phyloP scores from a whole-genome alignment of 1,284 basidiomycete genomes.

The Chiua sp. region DNA sequence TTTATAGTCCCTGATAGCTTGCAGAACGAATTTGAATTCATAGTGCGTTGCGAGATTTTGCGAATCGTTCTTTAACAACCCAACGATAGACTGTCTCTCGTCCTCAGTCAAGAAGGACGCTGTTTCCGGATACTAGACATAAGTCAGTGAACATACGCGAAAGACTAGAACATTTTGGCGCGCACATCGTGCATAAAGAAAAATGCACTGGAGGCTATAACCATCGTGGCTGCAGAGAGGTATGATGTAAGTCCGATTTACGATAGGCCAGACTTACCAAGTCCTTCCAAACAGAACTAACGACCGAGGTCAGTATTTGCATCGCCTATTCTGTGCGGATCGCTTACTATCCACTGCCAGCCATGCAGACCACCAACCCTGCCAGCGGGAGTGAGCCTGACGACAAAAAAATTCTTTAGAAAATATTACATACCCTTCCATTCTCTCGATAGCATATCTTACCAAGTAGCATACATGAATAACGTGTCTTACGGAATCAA shows the following conservation, averaged over 20 bases:
- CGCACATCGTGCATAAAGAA: conserved; percentile 52
- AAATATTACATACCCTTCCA: conserved; percentile 40
- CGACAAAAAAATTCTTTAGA: background rate
- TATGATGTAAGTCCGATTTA: background rate
- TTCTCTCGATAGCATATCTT: conserved; percentile 39
- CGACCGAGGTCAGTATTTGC: background rate
- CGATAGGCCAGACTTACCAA: conserved; percentile 12
- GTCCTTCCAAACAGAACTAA: conserved; percentile 37
- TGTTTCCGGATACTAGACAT: conserved; percentile 49
- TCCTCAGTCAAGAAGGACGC: conserved; percentile 48
- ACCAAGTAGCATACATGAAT: background rate
- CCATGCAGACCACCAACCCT: conserved; percentile 44
- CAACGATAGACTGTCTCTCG: conserved; percentile 41
- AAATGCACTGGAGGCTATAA: conserved; percentile 43
- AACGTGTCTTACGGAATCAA: background rate
- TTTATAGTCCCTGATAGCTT: conserved; percentile 51
- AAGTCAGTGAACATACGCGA: background rate
- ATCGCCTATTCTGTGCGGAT: background rate
- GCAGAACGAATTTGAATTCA: conserved; percentile 42
- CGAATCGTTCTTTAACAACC: conserved; percentile 46
- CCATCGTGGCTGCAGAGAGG: conserved; percentile 37
- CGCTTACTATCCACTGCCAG: conserved; percentile 57
- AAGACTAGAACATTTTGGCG: background rate
- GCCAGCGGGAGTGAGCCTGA: background rate
- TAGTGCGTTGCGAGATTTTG: conserved; percentile 41